A percentile compares a stretch with the other conserved stretches of the same genome.
These are phyloP conservation scores for Agroathelia rolfsii DNA, from an alignment of 1,284 basidiomycete genomes.

Conservation along the genomic window DNA sequence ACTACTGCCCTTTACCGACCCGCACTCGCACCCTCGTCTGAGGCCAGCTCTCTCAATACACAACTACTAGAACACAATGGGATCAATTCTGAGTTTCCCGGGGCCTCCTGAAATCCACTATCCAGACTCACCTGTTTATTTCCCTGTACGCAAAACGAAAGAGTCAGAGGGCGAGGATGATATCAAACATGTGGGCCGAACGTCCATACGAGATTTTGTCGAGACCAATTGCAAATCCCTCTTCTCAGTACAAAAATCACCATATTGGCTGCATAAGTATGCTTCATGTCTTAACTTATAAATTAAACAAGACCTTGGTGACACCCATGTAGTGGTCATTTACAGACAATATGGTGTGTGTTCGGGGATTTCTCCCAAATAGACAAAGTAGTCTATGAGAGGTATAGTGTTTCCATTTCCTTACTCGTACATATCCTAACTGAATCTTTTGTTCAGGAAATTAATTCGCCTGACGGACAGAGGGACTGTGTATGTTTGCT, in stretches of 20 bases:
- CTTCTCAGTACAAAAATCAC: constrained; percentile 40
- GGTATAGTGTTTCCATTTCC: constrained; percentile 31
- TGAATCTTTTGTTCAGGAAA: too few relatives aligned
- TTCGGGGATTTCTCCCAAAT: constrained; percentile 64
- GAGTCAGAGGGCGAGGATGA: constrained; percentile 21
- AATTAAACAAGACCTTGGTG: too few relatives aligned
- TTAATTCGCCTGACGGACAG: constrained; percentile 56
- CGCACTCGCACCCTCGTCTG: too few relatives aligned
- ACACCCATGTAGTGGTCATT: constrained; percentile 43
- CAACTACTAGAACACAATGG: too few relatives aligned
- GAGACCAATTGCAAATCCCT: constrained; percentile 50
- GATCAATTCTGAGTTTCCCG: constrained; percentile 17
- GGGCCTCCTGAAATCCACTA: constrained; percentile 23
- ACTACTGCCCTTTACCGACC: too few relatives aligned
- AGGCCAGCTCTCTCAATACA: too few relatives aligned
- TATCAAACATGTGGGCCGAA: constrained; percentile 5
- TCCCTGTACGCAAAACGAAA: constrained; percentile 26
- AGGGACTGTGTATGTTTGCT: constrained; percentile 66
- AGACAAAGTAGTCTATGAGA: constrained; percentile 62
- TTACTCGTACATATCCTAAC: constrained; percentile 10
- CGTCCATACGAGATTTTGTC: constrained; percentile 44
- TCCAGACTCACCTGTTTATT: constrained; percentile 27
- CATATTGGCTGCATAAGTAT: constrained; percentile 67
- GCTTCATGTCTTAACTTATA: constrained; percentile 14
- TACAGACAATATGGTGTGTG: constrained; percentile 65